Base-by-base conservation (phyloP, 192 early-diverging fungal genomes). In the Backusella mclennaniae region DNA sequence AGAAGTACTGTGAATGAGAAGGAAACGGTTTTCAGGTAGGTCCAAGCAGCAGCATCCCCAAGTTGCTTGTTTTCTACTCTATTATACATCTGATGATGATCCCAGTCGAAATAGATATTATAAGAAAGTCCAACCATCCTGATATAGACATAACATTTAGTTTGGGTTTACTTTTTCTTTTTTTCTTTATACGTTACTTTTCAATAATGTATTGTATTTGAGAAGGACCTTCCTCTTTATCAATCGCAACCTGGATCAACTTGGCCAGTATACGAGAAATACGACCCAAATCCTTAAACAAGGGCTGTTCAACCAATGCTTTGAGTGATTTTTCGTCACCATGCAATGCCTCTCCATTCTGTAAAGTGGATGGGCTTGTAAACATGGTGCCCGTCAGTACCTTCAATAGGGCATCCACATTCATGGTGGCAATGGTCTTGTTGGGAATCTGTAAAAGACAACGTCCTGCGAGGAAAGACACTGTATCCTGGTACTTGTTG, bases 1-100 rank as follows among this genome's bases (percentile, higher is more conserved):
- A 85, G 80, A 35, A 89, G 83, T 42, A 82, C 85, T 6, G 88
- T 89, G 41, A 83, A 81, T 2, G 85, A 77, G 78, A 89, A 89
- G 6, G 86, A 56, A 4, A 86, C 15, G 0, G 79, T 82, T 69
- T 88, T 89, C 53, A 88, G 82, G 9, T 87, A 71, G n/a, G 80
- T 76, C 81, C 84, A 89, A 8, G 87, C 42, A 5, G 36, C 66
- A 35, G 63, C 59, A 31, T 69, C 17, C 19, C 49, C 70, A 6
- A 77, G 66, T 9, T 59, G 33, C 46, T 76, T 75, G 17, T 49
- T 46, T 36, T 53, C 46, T 23, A 15, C 71, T 67, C 7, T 73
- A 53, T 26, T 56, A n/a, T 67, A 23, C 46, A 66, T 75, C 14
- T 26, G 42, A 6, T 42, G 69, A 4, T 44, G 53, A 66, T 82